phyloP scores from a whole-genome alignment of 2,329 filamentous ascomycete species.

The Claviceps digitariae region DNA sequence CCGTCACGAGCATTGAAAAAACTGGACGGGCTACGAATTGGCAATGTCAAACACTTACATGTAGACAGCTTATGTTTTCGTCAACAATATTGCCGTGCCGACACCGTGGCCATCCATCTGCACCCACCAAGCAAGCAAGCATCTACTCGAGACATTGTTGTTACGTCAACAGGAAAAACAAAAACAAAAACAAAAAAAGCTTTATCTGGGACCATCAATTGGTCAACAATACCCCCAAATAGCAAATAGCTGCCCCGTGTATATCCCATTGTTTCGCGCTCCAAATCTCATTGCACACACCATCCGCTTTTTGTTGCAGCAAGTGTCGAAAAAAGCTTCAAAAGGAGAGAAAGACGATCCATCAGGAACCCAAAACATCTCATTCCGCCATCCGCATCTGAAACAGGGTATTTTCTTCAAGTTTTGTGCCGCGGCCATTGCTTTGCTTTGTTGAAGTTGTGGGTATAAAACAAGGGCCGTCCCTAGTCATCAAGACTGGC shows the following conservation, averaged over 20 bases:
- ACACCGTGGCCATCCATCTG: background rate
- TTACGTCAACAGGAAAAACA: background rate
- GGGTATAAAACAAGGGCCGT: constrained; percentile 22
- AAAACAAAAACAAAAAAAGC: too few relatives aligned
- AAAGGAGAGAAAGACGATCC: background rate
- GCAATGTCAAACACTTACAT: background rate
- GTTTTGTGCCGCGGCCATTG: constrained; percentile 15
- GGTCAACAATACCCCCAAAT: background rate
- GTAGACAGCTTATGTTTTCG: background rate
- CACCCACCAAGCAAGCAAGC: background rate
- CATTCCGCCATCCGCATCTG: background rate
- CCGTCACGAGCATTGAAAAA: background rate
- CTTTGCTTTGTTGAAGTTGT: constrained; percentile 17
- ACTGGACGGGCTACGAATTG: too few relatives aligned
- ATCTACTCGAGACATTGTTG: background rate
- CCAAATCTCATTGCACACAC: background rate
- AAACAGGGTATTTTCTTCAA: constrained; percentile 19
- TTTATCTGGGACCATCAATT: background rate
- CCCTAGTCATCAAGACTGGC: constrained; percentile 21
- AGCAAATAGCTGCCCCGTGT: background rate
- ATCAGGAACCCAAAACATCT: background rate
- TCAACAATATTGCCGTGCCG: background rate
- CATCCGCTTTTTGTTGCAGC: background rate
- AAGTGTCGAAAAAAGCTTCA: background rate
- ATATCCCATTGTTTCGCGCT: background rate